Conservation (phyloP, 306 rosid species). For the Hippophae tibetana region DNA sequence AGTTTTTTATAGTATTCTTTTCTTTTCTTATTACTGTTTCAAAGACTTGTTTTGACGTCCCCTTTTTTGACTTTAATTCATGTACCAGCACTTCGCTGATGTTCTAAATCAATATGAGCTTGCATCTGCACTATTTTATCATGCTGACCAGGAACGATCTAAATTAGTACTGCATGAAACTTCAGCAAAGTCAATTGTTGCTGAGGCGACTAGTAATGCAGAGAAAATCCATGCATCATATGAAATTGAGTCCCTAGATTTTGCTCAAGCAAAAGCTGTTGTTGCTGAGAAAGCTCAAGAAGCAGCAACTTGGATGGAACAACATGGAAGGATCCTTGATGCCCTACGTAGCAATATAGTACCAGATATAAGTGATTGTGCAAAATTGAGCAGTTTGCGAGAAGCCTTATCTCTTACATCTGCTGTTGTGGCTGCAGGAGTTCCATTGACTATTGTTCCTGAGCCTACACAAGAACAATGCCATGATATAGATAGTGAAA, state of each 20-base stretch:
- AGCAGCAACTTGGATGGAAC: conserved; percentile 82
- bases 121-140: conserved; percentile 52
- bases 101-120: conserved; percentile 64
- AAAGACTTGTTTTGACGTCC: neutral
- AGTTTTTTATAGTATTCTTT: conserved; percentile 1
- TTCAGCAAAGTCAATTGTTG: conserved; percentile 76
- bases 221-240: conserved; percentile 63
- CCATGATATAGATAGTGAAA: conserved; percentile 84
- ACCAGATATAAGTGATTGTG: conserved; percentile 42
- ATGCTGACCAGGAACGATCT: conserved; percentile 86
- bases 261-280: conserved; percentile 61
- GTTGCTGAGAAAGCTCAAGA: conserved; percentile 92
- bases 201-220: conserved; percentile 63
- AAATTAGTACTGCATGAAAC: conserved; percentile 63
- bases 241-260: conserved; percentile 84
- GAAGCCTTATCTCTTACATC: conserved; percentile 75
- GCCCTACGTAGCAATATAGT: conserved; percentile 65
- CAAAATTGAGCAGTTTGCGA: conserved; percentile 45
- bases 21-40: conserved; percentile 10
- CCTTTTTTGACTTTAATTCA: conserved; percentile 12
- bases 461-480: conserved; percentile 96
- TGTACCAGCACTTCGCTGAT: conserved; percentile 68
- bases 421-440: conserved; percentile 77
- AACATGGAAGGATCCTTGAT: conserved; percentile 85
- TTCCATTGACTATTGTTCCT: conserved; percentile 94